Evolutionary conservation across 306 rosid species (phyloP), one percentile per base, ranked within the genome.

Genomic region (Rosa lucieae): DNA sequence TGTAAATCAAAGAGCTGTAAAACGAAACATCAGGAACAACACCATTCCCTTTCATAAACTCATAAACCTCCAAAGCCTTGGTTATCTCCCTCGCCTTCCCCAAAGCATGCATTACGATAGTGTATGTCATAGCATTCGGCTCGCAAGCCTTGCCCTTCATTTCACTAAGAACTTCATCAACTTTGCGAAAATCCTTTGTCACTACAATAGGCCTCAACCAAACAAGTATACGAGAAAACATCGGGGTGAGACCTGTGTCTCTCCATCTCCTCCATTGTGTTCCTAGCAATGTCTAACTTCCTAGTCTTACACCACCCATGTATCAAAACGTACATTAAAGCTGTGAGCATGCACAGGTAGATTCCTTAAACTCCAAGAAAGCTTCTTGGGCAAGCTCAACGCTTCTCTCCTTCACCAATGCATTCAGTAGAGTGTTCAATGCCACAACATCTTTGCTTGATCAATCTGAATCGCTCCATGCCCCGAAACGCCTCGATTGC

Each of bases 81-180:
- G 55, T 74, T 23, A 81, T 35, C 80, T 78, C 79, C 75, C 76
- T 73, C 5, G 85, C 85, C 79, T 78, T 82, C 72, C 82, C 85
- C 6, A 73, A 72, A 58, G 72, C 76, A 29, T 72, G 82, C 85
- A 82, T 82, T 40, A 85, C 15, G 14, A 58, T 21, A 14, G 69
- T 74, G 29, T 40, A 74, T 13, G 83, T 90, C 68, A 78, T 74
- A 1, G 83, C 85, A 86, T 92, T 95, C 2, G 98, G 97, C 61
- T 89, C 70, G 18, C 92, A 94, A 83, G 93, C 97, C 81, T 89
- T 94, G 21, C 82, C 82, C 92, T 92, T 90, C 96, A 94, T 94
- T 70, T 92, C 97, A 15, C 82, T 79, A 29, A 94, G 84, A 78
- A 92, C 86, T 82, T 82, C 87, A 78, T 80, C 86, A 44, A 97